phyloP scores from a whole-genome alignment of 805 yeast species.

The Candida multigemmis region DNA sequence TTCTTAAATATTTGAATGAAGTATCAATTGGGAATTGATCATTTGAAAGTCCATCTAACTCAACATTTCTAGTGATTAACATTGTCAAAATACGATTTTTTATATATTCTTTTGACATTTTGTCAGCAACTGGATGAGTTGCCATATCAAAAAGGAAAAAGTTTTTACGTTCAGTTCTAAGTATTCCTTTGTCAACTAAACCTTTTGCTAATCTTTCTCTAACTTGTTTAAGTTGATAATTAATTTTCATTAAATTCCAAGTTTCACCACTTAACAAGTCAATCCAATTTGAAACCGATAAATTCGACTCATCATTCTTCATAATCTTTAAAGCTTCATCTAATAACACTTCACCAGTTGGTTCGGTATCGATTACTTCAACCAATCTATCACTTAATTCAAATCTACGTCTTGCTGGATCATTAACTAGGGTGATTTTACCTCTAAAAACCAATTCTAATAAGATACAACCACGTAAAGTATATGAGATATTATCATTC shows the following conservation, averaged over 20 bases:
- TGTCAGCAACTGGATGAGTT: constrained; percentile 91
- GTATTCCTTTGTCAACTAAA: constrained; percentile 90
- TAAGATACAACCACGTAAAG: constrained; percentile 87
- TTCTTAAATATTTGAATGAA: constrained; percentile 63
- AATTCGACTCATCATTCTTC: constrained; percentile 71
- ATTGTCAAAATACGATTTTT: constrained; percentile 62
- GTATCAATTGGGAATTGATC: constrained; percentile 61
- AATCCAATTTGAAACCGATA: constrained; percentile 84
- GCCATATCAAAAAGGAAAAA: constrained; percentile 97
- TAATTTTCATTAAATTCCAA: constrained; percentile 92
- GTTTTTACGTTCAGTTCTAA: constrained; percentile 92
- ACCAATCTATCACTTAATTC: constrained; percentile 81
- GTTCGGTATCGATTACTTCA: constrained; percentile 75
- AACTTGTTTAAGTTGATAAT: constrained; percentile 93
- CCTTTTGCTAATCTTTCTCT: constrained; percentile 96
- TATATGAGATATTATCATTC: constrained; percentile 97
- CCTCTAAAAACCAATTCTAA: constrained; percentile 90
- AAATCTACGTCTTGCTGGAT: constrained; percentile 83
- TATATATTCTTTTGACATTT: constrained; percentile 73
- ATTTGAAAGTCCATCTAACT: constrained; percentile 28
- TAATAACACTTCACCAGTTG: constrained; percentile 90
- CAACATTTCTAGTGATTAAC: constrained; percentile 64
- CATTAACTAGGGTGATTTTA: constrained; percentile 81
- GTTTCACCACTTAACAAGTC: constrained; percentile 93
- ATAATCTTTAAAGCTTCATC: constrained; percentile 91